Evolutionary conservation across 176 grass and related monocot genomes (phyloP), one percentile per base, ranked within the genome.

Genomic region (Oryza glaberrima): DNA sequence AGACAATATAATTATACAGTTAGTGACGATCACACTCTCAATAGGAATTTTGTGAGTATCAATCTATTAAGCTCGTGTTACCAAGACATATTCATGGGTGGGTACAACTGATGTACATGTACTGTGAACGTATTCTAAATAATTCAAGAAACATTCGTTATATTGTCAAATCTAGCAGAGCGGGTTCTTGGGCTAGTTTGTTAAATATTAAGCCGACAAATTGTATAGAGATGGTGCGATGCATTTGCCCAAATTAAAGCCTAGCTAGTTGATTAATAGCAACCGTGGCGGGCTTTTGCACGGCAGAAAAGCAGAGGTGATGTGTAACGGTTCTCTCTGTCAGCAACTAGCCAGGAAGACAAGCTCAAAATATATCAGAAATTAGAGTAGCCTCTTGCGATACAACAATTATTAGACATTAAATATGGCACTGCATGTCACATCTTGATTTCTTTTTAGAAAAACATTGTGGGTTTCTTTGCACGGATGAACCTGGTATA

Each of bases 261-360:
- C 69, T 17, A 36, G 17, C 19, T 63, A 36, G 13, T 68, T 81
- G 64, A 87, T 69, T 36, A 76, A 87, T 19, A 28, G 28, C 51
- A 30, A 82, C 8, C 4, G 38, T 28, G 65, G 40, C 14, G 65
- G 36, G 79, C 79, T 82, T 76, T 87, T 69, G 72, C 72, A 48
- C 48, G 9, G 23, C 40, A 70, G 4, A 69, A 77, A 49, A 74
- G 67, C 65, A 60, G 58, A 82, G 56, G 47, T 26, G 38, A 87
- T 17, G 72, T 77, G 79, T 76, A 82, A 87, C 41, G 78, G 47
- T 40, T 41, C 4, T 34, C 5, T 68, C 65, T 6, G n/a, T 73
- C n/a, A 60, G 40, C 20, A 78, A 78, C n/a, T 40, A 41, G 44
- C 69, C 69, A 74, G 6, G 36, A 72, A 14, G 68, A 65, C 30